A percentile compares a stretch with the other conserved stretches of the same genome.
These are phyloP conservation scores for Aspergillus tanneri DNA, from an alignment of 2,329 filamentous ascomycete species.

Conservation along the genomic window DNA sequence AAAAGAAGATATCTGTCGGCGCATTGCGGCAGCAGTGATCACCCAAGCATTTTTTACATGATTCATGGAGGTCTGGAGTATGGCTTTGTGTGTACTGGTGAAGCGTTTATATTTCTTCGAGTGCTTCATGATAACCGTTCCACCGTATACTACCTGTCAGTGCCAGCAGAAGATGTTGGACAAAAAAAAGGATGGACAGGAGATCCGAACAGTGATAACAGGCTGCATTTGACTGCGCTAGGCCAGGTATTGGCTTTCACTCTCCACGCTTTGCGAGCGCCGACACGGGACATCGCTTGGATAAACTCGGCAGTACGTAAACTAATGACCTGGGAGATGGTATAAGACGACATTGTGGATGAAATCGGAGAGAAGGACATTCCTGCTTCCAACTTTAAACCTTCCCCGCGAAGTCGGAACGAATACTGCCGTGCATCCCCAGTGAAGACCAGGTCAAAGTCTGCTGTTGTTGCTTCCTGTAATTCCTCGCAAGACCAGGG, in stretches of 20 bases:
- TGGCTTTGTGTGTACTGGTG: constrained; percentile 45
- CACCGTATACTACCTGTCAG: constrained; percentile 34
- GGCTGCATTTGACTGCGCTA: constrained; percentile 31
- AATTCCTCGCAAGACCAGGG: constrained; percentile 7
- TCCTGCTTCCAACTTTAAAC: constrained; percentile 19
- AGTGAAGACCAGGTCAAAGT: constrained; percentile 16
- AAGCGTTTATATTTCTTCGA: constrained; percentile 47
- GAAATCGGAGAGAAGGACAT: constrained; percentile 21
- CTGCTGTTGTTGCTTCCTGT: constrained; percentile 9
- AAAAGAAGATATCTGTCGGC: no score
- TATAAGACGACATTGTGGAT: constrained; percentile 24
- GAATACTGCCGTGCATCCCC: no score
- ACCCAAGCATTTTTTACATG: constrained; percentile 55
- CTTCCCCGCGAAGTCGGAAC: constrained; percentile 8
- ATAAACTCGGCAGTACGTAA: constrained; percentile 1
- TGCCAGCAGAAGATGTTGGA: constrained; percentile 31
- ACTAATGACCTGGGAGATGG: constrained; percentile 25
- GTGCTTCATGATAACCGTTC: constrained; percentile 30
- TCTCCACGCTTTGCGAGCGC: constrained; percentile 23
- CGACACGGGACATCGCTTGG: no score
- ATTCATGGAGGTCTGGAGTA: constrained; percentile 48
- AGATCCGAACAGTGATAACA: constrained; percentile 21
- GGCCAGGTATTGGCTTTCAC: constrained; percentile 34
- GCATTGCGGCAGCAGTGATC: no score
- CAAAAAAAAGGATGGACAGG: constrained; percentile 10